phyloP scores from a whole-genome alignment of 2,329 filamentous ascomycete genomes.

The Dactylellina drechsleri region DNA sequence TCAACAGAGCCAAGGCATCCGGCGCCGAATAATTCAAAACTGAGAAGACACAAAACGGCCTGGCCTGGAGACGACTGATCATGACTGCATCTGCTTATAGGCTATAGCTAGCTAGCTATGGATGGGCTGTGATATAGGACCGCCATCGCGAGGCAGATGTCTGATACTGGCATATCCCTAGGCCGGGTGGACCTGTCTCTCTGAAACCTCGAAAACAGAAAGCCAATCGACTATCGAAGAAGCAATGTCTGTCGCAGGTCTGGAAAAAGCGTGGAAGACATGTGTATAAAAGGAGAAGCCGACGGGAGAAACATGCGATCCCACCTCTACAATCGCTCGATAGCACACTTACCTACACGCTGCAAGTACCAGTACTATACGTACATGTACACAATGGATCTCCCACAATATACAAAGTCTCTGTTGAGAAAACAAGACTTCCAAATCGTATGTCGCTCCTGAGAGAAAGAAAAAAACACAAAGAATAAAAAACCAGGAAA shows the following conservation, averaged over 20 bases:
- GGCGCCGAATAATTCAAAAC: background rate
- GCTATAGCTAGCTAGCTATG: too few relatives aligned
- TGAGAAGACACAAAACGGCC: background rate
- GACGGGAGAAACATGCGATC: constrained; percentile 44
- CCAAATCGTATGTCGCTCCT: constrained; percentile 3
- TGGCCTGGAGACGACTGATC: background rate
- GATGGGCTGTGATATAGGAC: background rate
- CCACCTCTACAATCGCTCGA: constrained; percentile 27
- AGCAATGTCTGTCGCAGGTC: constrained; percentile 33
- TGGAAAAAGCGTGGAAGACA: constrained; percentile 21
- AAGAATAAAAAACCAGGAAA: constrained; percentile 1
- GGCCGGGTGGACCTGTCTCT: too few relatives aligned
- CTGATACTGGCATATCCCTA: background rate
- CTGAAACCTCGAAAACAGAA: constrained; percentile 29
- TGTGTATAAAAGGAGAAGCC: constrained; percentile 54
- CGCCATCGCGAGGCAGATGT: constrained; percentile 6
- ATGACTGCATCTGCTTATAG: too few relatives aligned
- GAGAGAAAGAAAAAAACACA: background rate
- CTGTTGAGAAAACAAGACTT: constrained; percentile 6
- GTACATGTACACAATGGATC: background rate
- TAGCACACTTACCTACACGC: constrained; percentile 25
- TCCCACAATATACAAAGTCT: background rate
- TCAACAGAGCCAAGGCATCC: background rate
- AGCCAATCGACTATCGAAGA: constrained; percentile 43
- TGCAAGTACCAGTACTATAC: background rate